Evolutionary conservation across 164 flowering plant species (phyloP).

Genomic region (Stephania cephalantha): DNA sequence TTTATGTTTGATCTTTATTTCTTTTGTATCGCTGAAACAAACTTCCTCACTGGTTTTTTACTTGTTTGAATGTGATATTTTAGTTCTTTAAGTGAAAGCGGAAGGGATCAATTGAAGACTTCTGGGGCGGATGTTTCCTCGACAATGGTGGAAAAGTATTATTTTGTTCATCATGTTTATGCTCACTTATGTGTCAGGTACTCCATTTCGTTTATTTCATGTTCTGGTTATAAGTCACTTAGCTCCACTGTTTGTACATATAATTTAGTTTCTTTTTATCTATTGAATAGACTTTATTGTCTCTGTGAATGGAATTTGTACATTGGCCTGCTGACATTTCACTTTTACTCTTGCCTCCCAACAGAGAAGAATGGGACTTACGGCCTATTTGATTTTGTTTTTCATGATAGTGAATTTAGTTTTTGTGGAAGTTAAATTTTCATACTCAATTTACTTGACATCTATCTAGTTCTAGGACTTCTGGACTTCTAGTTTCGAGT

Average conservation of each 20-base stretch:
- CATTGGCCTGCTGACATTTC: no score
- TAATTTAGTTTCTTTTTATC: no score
- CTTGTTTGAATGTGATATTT: not conserved
- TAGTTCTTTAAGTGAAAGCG: not conserved
- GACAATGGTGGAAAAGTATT: slow-evolving; percentile 31
- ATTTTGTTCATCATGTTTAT: slow-evolving; percentile 27
- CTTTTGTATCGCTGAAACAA: not conserved
- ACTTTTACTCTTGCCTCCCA: no score
- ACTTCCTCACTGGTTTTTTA: not conserved
- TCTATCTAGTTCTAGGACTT: not conserved
- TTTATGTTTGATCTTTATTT: not conserved
- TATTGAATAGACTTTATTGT: no score
- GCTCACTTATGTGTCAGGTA: slow-evolving; percentile 32
- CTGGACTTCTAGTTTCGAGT: not conserved
- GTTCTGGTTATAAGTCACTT: no score
- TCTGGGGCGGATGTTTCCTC: slow-evolving; percentile 29
- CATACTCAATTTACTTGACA: no score
- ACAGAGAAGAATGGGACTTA: no score
- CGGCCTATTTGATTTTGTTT: no score
- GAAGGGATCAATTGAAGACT: slow-evolving; percentile 17
- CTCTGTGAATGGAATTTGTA: no score
- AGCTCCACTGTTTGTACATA: no score
- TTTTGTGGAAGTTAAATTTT: no score
- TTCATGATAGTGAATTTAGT: no score
- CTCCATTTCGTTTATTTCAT: not conserved